phyloP scores from a whole-genome alignment of 768 basidiomycete species.

The Kwoniella dejecticola region DNA sequence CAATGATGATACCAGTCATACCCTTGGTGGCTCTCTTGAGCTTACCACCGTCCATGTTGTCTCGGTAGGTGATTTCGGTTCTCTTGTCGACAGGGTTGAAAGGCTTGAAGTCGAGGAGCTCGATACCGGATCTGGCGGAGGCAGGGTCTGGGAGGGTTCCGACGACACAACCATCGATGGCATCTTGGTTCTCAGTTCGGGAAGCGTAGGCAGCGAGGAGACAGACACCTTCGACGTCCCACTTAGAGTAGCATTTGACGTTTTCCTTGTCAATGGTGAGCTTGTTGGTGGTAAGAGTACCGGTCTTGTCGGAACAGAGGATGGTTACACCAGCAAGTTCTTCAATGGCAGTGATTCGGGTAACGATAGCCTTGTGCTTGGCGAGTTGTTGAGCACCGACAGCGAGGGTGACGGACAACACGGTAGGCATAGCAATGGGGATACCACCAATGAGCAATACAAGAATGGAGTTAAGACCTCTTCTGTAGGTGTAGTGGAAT shows the following conservation, averaged over 20 bases:
- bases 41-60: constrained; percentile 81
- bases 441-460: constrained; percentile 99
- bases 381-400: constrained; percentile 98
- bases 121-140: constrained; percentile 87
- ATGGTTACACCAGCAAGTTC: constrained; percentile 98
- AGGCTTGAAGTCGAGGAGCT: constrained; percentile 96
- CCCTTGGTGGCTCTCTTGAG: constrained; percentile 99
- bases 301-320: constrained; percentile 98
- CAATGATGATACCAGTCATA: constrained; percentile 98
- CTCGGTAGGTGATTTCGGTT: constrained; percentile 96
- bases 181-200: constrained; percentile 98
- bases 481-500: constrained; percentile 86
- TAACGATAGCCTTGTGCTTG: constrained; percentile 99
- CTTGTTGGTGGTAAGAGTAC: constrained; percentile 98
- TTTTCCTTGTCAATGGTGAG: constrained; percentile 93
- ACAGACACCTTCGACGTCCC: constrained; percentile 86
- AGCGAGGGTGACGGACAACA: constrained; percentile 94
- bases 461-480: constrained; percentile 94
- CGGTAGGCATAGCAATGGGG: constrained; percentile 99
- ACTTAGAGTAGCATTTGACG: constrained; percentile 85
- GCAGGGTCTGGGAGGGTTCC: constrained; percentile 70
- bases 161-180: constrained; percentile 88
- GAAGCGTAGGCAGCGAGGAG: constrained; percentile 94
- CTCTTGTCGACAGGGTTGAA: constrained; percentile 99
- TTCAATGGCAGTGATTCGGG: constrained; percentile 98